phyloP scores from a whole-genome alignment of 2,329 filamentous ascomycete genomes.

The Grosmannia clavigera region DNA sequence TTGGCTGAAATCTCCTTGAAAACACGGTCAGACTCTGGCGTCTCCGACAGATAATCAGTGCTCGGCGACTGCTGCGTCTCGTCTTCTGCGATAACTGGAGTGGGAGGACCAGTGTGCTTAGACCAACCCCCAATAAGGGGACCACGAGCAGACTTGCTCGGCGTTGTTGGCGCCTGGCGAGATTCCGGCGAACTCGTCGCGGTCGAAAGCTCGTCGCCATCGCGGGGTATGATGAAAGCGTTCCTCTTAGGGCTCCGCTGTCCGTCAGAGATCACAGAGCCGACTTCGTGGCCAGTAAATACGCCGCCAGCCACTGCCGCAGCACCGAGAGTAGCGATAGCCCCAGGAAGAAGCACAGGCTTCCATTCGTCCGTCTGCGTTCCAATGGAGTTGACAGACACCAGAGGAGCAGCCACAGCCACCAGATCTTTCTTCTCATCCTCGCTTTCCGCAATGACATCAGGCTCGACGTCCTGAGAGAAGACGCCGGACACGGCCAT shows the following conservation, averaged over 20 bases:
- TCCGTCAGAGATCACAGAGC: constrained; percentile 15
- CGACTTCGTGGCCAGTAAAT: constrained; percentile 27
- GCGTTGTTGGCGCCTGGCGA: constrained; percentile 21
- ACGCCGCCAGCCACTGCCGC: constrained; percentile 1
- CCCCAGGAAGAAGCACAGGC: not conserved
- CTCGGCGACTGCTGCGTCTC: constrained; percentile 44
- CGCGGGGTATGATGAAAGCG: constrained; percentile 43
- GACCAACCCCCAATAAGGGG: constrained; percentile 32
- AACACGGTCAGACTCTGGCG: constrained; percentile 42
- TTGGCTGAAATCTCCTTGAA: constrained; percentile 55
- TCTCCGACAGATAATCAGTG: constrained; percentile 27
- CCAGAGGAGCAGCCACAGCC: not conserved
- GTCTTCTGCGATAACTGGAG: constrained; percentile 50
- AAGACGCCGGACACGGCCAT: constrained; percentile 7
- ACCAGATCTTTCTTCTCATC: not conserved
- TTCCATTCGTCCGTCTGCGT: constrained; percentile 12
- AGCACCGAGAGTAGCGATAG: not conserved
- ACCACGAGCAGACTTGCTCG: constrained; percentile 27
- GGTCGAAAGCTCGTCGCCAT: constrained; percentile 16
- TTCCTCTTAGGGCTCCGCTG: constrained; percentile 38
- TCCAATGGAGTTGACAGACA: constrained; percentile 11
- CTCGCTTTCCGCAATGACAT: constrained; percentile 2
- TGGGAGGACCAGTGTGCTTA: constrained; percentile 24
- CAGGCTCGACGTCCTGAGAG: constrained; percentile 3
- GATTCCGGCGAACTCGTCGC: not conserved